Base-by-base conservation (phyloP, 1,284 basidiomycete genomes). In the Puccinia coronata region DNA sequence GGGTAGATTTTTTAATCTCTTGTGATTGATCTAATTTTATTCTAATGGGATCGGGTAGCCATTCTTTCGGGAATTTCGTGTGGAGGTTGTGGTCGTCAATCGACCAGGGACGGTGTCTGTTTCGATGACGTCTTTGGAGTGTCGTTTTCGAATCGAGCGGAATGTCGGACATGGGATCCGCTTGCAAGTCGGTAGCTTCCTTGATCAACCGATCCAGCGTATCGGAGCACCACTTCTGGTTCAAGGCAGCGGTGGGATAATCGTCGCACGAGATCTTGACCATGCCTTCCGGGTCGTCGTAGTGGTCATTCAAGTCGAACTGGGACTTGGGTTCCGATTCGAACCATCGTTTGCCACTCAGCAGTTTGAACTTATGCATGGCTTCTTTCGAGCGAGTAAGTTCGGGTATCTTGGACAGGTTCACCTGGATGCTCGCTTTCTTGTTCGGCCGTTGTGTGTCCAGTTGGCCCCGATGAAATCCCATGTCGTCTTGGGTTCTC, bases 301-400 rank as follows among this genome's bases (percentile, higher is more conserved):
- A 28, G 31, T 78, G 76, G 9, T 59, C 51, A 34, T 53, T 78
- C 20, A 51, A 34, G 16, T 78, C 76, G 25, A 55, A 78, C 20
- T 63, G 28, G 14, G 63, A 70, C 2, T 25, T 14, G 16, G 8
- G 25, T 23, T 71, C 65, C 6, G 67, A 31, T 43, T 34, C 78
- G 16, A 43, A 57, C 78, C 78, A 80, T 31, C 78, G 51, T 31
- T 9, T 36, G 3, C 69, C 78, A 39, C 63, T 67, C 28, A 80
- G 9, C 14, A 80, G 67, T 25, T 80, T 80, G 55, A 80, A 57
- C 53, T 80, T 80, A 31, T 80, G 78, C 78, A 80, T 80, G 25
- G 78, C 65, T 20, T 28, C 39, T 0, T 36, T 39, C 9, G 67
- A 71, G 23, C 9, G 39, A 3, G 9, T 14, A 9, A 80, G 25